Base-by-base conservation (phyloP, 2,329 filamentous ascomycete genomes). In the Arthroderma uncinatum region DNA sequence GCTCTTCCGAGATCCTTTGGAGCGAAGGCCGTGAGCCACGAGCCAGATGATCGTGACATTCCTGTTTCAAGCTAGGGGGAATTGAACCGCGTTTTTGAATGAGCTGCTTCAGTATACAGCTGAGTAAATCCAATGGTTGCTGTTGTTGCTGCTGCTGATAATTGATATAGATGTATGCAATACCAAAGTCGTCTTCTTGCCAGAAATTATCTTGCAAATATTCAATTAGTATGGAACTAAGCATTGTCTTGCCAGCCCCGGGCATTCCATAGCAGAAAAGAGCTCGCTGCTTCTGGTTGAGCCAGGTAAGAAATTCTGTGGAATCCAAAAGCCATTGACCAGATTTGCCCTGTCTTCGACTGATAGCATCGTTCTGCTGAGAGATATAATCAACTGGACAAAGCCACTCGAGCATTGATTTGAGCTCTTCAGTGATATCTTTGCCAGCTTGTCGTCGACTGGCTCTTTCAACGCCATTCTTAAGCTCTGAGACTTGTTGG, bases 251-350 rank as follows among this genome's bases (percentile, higher is more conserved):
- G 6, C 61, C 61, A 2, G 57, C 55, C 19, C 62, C 62, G 9
- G 62, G 60, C 21, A 58, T 54, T 1, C 60, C 60, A 14, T 48
- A 47, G 40, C 59, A 61, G 14, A 56, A 60, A 21, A 62, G 16
- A 16, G 40, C 39, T 14, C 42, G 14, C n/a, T 58, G 25, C 1
- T 10, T 23, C 2, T 4, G n/a, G 4, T 54, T 19, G 25, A 54
- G 36, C 58, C 59, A 59, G 10, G 39, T 19, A 33, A 39, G 36
- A 52, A 63, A 66, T 6, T 62, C 48, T 4, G 54, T 5, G 0
- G 62, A 64, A 7, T 60, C 50, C 1, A 67, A 44, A 2, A 67
- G 50, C 65, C 64, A 66, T 25, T 63, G 2, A 0, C 64, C 63
- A 14, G 64, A 63, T 33, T 60, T 61, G 33, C 6, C 33, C 30